Evolutionary conservation across 31 red algal genomes (phyloP), one percentile per base, ranked within the genome.

Genomic region (Porphyra umbilicalis): DNA sequence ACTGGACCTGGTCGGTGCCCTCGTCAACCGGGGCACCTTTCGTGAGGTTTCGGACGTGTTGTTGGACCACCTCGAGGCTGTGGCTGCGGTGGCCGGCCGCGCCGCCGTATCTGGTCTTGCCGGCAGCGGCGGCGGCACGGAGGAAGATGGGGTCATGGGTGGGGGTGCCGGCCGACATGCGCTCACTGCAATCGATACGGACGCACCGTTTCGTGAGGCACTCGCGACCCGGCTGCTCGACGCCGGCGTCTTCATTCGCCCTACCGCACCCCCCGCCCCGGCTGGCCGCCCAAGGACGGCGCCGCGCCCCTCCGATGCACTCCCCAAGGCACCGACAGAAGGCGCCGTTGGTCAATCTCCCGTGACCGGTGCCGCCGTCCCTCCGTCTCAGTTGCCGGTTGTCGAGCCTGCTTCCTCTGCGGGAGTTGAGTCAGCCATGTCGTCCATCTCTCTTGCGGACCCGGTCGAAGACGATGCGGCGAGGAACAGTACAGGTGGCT

Each of bases 1-100:
- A 15, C 85, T 99, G 74, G 89, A 95, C 76, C 83, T 99, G 30
- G 88, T 97, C 14, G 88, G 90, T 10, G 89, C 88, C 33, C 91
- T 93, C 31, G 85, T 99, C 35, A 88, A 89, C n/a, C 90, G 90
- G 76, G 84, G 84, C 35, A 98, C 86, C 0, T 75, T 95, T 35
- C 84, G 92, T 78, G 92, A 98, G 34, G 87, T 98, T 33, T 90
- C 90, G 31, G 77, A 71, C 33, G 57, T 81, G 80, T 16, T 81
- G 80, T 16, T 39, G 11, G 39, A 81, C 20, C 33, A 39, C 33
- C 33, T 39, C 0, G 33, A 39, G 32, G 80, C 33, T 9, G 36
- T 39, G 33, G 80, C 80, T 1, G 36, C 36, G 16, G 39, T 57
- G 6, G 35, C 80, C 15, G 39, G 57, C 33, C 57, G 13, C 29